Base-by-base conservation (phyloP, 2,329 filamentous ascomycete genomes). In the Parastagonospora avenae region DNA sequence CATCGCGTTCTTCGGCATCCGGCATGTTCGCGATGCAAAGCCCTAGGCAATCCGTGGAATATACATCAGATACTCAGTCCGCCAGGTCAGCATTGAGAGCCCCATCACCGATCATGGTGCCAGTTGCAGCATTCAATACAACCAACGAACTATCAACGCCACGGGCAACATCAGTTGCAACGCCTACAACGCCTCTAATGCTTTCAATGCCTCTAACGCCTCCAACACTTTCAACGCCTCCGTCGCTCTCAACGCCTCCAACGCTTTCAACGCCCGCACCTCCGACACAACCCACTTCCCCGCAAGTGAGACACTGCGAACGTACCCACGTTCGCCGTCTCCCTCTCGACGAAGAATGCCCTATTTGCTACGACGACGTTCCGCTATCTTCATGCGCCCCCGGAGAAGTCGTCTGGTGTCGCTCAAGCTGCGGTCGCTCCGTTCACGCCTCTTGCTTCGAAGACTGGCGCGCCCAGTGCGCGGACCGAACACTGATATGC, bases 401-500 rank as follows among this genome's bases (percentile, higher is more conserved):
- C 2, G n/a, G 42, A 0, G 52, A 54, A 9, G 36, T 64, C 0
- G 49, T 57, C 8, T 66, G 63, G 61, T 64, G 61, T 42, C 54
- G 54, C 28, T 52, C 47, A 5, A 36, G 36, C 11, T 63, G 62
- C 46, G 61, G 61, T 1, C 46, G 45, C 0, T 51, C 45, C 0
- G 33, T 65, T 1, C 62, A 65, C 43, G 48, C 45, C 14, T 16
- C 33, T 1, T 65, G 62, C 42, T 62, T 62, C 29, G 51, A 56
- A 2, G 27, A 14, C 0, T 65, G 62, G 60, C 45, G 44, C 8
- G 15, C 19, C 2, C 35, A 50, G 12, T 49, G 48, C n/a, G 15
- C 39, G 5, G n/a, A 24, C 19, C 19, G 36, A 4, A 3, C 2
- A 1, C 30, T 49, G 2, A 55, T 30, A 1, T 65, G 62, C 15